Base-by-base conservation (phyloP, 345 rosid species). In the Kandelia obovata region DNA sequence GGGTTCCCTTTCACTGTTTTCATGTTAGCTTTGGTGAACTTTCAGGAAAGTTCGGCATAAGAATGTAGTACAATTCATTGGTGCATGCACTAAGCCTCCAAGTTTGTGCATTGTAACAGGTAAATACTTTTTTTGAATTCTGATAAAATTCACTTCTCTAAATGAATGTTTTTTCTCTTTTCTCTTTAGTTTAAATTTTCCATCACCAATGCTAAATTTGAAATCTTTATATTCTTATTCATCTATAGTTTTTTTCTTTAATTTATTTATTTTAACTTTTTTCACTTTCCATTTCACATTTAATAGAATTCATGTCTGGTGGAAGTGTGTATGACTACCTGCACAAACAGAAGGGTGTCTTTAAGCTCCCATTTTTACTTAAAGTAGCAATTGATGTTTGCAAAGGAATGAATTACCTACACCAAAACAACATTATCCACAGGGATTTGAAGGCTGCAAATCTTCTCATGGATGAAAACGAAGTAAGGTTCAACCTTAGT, bases 271-370 rank as follows among this genome's bases (percentile, higher is more conserved):
- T 73, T 73, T 73, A 66, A 61, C 28, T 25, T 70, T 27, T 20
- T 64, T 59, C 53, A 35, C 46, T 62, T 67, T 66, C 58, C 53
- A 28, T 25, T 55, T 49, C 19, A 61, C 51, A 27, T 58, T 52
- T 64, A 52, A 39, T 21, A 95, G 99, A 95, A 77, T 95, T 83
- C 77, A 95, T 95, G 99, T 77, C 87, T 30, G 96, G 99, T 72
- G 99, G 99, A 77, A 95, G 99, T 81, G 97, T 95, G 35, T 95
- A 95, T 76, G 99, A 95, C 79, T 95, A 92, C 82, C 86, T 95
- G 68, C 99, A 95, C 81, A 95, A 95, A 82, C 96, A 86, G 67
- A 86, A 74, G 75, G 97, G 97, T 68, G 85, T 85, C 58, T 95
- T 95, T 80, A 95, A 86, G 88, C 93, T 92, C 73, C 99, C 99